Base-by-base conservation (phyloP, 208 protist species). In the Trichomonas tenax region DNA sequence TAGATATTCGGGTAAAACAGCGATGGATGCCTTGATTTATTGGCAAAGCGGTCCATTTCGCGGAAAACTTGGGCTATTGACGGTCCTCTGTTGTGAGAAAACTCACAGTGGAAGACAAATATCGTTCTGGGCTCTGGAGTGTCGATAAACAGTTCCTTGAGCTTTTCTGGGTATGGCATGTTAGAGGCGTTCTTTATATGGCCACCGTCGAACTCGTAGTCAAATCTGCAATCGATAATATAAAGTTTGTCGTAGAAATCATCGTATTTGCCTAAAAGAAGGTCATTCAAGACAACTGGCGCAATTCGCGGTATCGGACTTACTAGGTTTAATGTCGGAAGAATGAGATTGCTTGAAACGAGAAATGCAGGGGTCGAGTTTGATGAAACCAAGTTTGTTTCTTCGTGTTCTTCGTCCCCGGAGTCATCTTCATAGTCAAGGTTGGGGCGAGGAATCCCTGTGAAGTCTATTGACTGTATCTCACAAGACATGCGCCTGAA, bases 171-270 rank as follows among this genome's bases (percentile, higher is more conserved):
- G 2, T 10, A 82, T 34, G 96, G 31, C 21, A 96, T 96, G 36
- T 95, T 51, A 6, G 96, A n/a, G 31, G 86, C 86, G 10, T 46
- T n/a, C 46, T 23, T 15, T 40, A 97, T 63, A n/a, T 97, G 93
- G 10, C 96, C 96, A n/a, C 96, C 96, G 31, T 95, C 44, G 63
- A 96, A 95, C 41, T 97, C 96, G 44, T 97, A 97, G 36, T 96
- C 40, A 46, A 89, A 97, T 63, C 96, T 40, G 41, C 72, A 95
- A 48, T 96, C 96, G 17, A 96, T 89, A 36, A 96, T 96, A 21
- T 48, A 51, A 4, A 96, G 46, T 41, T 96, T 31, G 44, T 95
- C 88, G 46, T 36, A 95, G n/a, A 40, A 63, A 63, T 95, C 31
- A 14, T 63, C 44, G 58, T 63, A 95, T 26, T 58, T 38, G 0